Conservation (phyloP, 768 basidiomycete genomes). For the Auricularia sp. region DNA sequence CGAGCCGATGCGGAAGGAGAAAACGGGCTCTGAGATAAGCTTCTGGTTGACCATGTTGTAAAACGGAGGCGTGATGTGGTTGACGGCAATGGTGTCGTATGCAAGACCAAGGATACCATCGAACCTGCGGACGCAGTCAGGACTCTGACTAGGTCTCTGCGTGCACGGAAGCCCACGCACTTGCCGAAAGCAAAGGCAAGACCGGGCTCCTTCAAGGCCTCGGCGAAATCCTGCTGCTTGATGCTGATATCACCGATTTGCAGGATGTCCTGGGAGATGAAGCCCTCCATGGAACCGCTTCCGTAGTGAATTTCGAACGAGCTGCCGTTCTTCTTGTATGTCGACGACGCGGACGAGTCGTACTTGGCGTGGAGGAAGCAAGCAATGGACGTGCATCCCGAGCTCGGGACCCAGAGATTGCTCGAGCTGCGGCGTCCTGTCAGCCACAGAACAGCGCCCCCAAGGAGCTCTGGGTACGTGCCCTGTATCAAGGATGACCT, state of each 20-base stretch:
- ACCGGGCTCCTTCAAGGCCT: slow-evolving; percentile 92
- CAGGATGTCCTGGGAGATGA: slow-evolving; percentile 76
- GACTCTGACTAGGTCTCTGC: background rate
- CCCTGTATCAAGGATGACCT: slow-evolving; percentile 93
- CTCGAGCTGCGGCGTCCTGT: slow-evolving; percentile 43
- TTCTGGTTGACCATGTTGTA: slow-evolving; percentile 81
- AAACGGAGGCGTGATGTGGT: slow-evolving; percentile 86
- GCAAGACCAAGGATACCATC: slow-evolving; percentile 92
- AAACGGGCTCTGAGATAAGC: slow-evolving; percentile 76
- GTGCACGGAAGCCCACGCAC: slow-evolving; percentile 32
- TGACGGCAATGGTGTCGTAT: slow-evolving; percentile 93
- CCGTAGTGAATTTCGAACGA: slow-evolving; percentile 89
- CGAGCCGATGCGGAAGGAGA: slow-evolving; percentile 86
- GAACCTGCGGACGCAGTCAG: slow-evolving; percentile 42
- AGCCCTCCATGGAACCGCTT: slow-evolving; percentile 93
- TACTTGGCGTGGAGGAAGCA: slow-evolving; percentile 95
- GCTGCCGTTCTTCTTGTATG: slow-evolving; percentile 84
- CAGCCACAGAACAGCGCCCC: background rate
- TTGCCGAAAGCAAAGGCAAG: slow-evolving; percentile 95
- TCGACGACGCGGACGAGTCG: slow-evolving; percentile 63
- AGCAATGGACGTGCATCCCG: slow-evolving; percentile 73
- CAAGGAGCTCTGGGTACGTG: slow-evolving; percentile 17
- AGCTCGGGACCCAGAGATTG: slow-evolving; percentile 91
- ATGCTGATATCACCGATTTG: slow-evolving; percentile 75
- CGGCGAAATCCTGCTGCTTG: slow-evolving; percentile 77